Conservation (phyloP, 345 rosid species). For the Adansonia digitata region DNA sequence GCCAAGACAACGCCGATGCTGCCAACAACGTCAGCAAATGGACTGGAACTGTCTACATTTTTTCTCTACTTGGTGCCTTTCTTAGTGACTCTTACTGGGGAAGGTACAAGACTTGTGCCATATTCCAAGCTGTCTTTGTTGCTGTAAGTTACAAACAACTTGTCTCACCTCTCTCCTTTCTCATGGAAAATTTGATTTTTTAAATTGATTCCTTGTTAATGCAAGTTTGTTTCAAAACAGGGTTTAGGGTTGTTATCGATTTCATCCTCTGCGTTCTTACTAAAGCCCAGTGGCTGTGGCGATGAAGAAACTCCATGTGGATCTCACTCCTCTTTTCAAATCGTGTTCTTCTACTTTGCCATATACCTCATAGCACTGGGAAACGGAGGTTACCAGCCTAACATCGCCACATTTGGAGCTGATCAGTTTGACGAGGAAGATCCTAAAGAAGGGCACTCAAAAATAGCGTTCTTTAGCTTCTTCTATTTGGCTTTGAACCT, state of each 20-base stretch:
- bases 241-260: constrained; percentile 66
- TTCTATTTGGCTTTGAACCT: constrained; percentile 88
- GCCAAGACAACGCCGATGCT: constrained; percentile 87
- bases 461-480: constrained; percentile 87
- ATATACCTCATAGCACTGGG: constrained; percentile 85
- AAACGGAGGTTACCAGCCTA: constrained; percentile 96
- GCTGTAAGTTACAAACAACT: constrained; percentile 36
- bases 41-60: constrained; percentile 97
- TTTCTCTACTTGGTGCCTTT: constrained; percentile 96
- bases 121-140: constrained; percentile 87
- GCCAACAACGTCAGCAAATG: constrained; percentile 97
- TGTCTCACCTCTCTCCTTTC: background rate
- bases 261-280: constrained; percentile 46
- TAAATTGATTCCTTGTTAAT: background rate
- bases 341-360: constrained; percentile 57
- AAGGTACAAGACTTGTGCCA: constrained; percentile 84
- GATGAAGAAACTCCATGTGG: constrained; percentile 54
- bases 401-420: constrained; percentile 89
- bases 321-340: constrained; percentile 52
- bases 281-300: constrained; percentile 79
- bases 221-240: constrained; percentile 25
- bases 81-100: constrained; percentile 99
- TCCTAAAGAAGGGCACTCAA: constrained; percentile 70
- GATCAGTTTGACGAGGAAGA: constrained; percentile 95
- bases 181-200: background rate